Evolutionary conservation across 441 rosid species (phyloP), one percentile per base, ranked within the genome.

Genomic region (Lepidium campestre): DNA sequence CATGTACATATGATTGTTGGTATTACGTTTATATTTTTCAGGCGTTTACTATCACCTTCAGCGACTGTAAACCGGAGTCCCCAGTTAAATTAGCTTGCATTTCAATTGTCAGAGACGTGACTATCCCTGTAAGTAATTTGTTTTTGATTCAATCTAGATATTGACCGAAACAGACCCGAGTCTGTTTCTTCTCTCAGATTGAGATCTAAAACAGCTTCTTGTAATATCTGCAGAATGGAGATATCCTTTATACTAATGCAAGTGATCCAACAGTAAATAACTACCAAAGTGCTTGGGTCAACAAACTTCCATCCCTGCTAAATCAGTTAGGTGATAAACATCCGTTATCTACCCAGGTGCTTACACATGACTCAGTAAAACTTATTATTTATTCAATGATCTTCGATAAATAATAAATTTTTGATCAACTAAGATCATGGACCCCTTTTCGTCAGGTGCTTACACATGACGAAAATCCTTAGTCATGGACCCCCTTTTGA

Each of bases 21-120:
- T 47, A 64, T 58, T 36, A 15, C 4, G 1, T 53, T 11, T 45
- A 12, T 39, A 12, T 68, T 17, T 59, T 78, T 66, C 91, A 92
- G 99, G 97, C 96, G 54, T 95, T 95, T 79, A 88, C 93, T n/a
- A 49, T 17, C 66, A 72, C 92, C 66, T 92, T 88, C 77, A 81
- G 61, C 70, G 73, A 70, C 57, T 89, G 96, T 75, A 78, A 76
- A 70, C 88, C 89, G 37, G 89, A 78, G 58, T 89, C 97, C 74
- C 34, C 80, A 14, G 75, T 87, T 45, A 89, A 81, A 50, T 46
- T 88, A 67, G 85, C 91, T 31, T 94, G 91, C 77, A 81, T 91
- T 67, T 67, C 88, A 45, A 73, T 65, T 18, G 57, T 86, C 20
- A 83, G 84, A 76, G 83, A 90, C 79, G 65, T 95, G 86, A 74